Evolutionary conservation across 805 yeast genomes (phyloP).

Genomic region (Ogataea degrootiae): DNA sequence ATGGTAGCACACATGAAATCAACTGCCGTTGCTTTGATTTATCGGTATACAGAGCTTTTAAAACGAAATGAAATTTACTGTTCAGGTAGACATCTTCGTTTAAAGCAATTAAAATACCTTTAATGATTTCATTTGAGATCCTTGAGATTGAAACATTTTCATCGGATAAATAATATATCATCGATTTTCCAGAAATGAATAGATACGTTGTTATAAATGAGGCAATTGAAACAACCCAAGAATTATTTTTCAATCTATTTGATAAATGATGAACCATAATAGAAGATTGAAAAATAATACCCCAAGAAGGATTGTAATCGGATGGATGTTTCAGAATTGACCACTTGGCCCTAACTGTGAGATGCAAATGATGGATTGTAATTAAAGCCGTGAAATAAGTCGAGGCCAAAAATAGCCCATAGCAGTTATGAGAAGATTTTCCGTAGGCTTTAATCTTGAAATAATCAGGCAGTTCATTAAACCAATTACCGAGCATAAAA

Average conservation of each 20-base stretch:
- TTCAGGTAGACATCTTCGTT: background rate
- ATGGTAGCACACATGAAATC: background rate
- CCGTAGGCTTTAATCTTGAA: conserved; percentile 2
- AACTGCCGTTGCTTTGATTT: conserved; percentile 1
- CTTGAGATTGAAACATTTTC: background rate
- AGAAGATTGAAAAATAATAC: conserved; percentile 13
- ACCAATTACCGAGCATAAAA: conserved; percentile 7
- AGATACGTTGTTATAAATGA: background rate
- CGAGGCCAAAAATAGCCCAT: conserved; percentile 1
- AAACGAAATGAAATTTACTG: conserved; percentile 3
- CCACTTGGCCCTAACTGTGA: background rate
- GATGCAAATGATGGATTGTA: conserved; percentile 6
- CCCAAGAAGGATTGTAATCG: conserved; percentile 18
- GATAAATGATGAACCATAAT: conserved; percentile 7
- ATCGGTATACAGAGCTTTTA: conserved; percentile 3
- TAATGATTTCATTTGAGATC: conserved; percentile 2
- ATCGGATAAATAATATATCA: no score
- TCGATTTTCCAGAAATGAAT: background rate
- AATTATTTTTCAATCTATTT: conserved; percentile 2
- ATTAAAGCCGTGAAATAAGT: conserved; percentile 4
- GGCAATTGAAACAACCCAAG: background rate
- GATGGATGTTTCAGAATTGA: background rate
- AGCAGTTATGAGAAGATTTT: background rate
- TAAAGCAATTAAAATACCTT: background rate
- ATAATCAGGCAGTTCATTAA: conserved; percentile 4